phyloP scores from a whole-genome alignment of 176 grass and related monocot genomes.

The Neostapfia colusana region DNA sequence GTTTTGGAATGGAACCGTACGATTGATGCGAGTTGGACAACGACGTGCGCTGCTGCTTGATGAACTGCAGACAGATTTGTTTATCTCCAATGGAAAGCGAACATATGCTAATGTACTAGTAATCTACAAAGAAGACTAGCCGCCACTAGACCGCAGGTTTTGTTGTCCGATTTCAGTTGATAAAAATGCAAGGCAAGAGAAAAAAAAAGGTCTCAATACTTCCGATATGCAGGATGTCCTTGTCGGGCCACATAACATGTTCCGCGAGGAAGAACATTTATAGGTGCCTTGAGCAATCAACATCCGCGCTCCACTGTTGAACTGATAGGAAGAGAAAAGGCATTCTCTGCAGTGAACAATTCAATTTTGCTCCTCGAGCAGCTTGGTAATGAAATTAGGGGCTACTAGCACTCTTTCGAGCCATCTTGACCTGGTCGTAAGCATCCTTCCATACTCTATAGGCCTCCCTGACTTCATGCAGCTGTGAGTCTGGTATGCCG shows the following conservation, averaged over 20 bases:
- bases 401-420: slow-evolving; percentile 11
- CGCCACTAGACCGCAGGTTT: not conserved
- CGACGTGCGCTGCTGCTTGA: not conserved
- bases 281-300: no score
- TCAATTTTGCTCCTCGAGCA: not conserved
- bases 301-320: not conserved
- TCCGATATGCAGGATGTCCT: slow-evolving; percentile 5
- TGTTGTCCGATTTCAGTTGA: not conserved
- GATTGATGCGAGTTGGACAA: not conserved
- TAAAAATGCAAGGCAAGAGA: not conserved
- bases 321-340: not conserved
- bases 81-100: not conserved
- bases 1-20: slow-evolving; percentile 1
- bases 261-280: no score
- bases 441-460: slow-evolving; percentile 66
- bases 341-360: not conserved
- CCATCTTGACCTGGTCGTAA: slow-evolving; percentile 49
- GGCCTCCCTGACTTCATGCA: slow-evolving; percentile 74
- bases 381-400: not conserved
- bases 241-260: not conserved
- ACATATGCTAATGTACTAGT: not conserved
- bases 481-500: slow-evolving; percentile 58
- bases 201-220: not conserved
- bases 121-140: not conserved
- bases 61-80: not conserved